Percentiles rank a stretch among this genome's conserved stretches.
Conservation (phyloP, 805 yeast genomes). For the Saccharomycopsis fermentans region DNA sequence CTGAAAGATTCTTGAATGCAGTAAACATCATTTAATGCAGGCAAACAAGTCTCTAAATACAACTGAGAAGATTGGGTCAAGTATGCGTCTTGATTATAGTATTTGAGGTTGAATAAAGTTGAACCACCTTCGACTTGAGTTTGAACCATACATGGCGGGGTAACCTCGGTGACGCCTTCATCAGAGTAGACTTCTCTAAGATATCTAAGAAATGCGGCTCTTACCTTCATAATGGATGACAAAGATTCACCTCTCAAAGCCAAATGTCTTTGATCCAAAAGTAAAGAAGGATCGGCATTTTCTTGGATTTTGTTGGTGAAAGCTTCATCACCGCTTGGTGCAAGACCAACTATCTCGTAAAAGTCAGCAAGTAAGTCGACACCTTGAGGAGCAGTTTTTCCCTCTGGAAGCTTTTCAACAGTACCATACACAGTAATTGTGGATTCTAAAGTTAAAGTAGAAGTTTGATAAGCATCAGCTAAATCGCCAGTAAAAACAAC, state of each 20-base stretch:
- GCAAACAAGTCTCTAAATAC: slow-evolving; percentile 91
- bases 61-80: slow-evolving; percentile 95
- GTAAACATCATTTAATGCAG: slow-evolving; percentile 94
- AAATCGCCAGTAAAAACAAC: slow-evolving; percentile 82
- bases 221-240: slow-evolving; percentile 86
- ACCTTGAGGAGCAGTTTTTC: slow-evolving; percentile 95
- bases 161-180: slow-evolving; percentile 76
- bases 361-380: slow-evolving; percentile 88
- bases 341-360: slow-evolving; percentile 81
- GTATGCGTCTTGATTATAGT: slow-evolving; percentile 95
- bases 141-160: slow-evolving; percentile 99
- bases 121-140: slow-evolving; percentile 99
- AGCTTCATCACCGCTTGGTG: slow-evolving; percentile 94
- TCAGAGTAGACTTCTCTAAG: slow-evolving; percentile 70
- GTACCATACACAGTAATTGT: slow-evolving; percentile 75
- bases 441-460: slow-evolving; percentile 79
- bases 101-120: slow-evolving; percentile 82
- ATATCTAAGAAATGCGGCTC: slow-evolving; percentile 67
- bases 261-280: slow-evolving; percentile 92
- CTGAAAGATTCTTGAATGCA: slow-evolving; percentile 98
- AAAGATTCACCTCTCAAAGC: slow-evolving; percentile 94
- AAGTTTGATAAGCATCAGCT: slow-evolving; percentile 81
- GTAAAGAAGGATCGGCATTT: slow-evolving; percentile 83
- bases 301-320: slow-evolving; percentile 92
- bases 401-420: slow-evolving; percentile 80